Evolutionary conservation across 495 filamentous ascomycete genomes (phyloP).

Genomic region (Lophium mytilinum): DNA sequence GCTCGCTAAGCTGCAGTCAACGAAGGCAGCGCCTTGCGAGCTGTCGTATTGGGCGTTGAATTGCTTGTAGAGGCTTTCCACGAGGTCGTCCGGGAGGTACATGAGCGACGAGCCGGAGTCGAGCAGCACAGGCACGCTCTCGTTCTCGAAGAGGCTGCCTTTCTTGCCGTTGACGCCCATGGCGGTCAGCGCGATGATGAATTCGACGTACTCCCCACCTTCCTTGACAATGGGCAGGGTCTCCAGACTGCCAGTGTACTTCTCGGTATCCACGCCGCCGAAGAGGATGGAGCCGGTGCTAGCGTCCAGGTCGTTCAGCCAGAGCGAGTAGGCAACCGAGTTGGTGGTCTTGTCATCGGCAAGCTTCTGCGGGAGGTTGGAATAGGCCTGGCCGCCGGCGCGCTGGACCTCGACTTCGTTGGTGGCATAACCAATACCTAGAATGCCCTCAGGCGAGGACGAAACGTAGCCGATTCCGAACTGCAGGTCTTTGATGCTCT

Average conservation of each 20-base stretch:
- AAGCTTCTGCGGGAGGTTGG: conserved; percentile 72
- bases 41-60: conserved; percentile 58
- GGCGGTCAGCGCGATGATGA: conserved; percentile 72
- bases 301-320: conserved; percentile 71
- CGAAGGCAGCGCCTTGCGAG: conserved; percentile 51
- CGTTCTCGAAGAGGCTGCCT: conserved; percentile 43
- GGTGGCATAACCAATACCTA: conserved; percentile 80
- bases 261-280: conserved; percentile 78
- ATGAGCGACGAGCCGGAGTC: conserved; percentile 89
- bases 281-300: conserved; percentile 77
- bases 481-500: conserved; percentile 57
- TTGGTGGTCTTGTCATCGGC: conserved; percentile 61
- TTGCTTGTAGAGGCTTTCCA: conserved; percentile 52
- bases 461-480: conserved; percentile 81
- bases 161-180: conserved; percentile 45
- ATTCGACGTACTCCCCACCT: conserved; percentile 51
- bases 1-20: conserved; percentile 62
- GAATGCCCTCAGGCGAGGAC: conserved; percentile 64
- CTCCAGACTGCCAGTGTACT: conserved; percentile 61
- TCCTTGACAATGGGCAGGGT: conserved; percentile 59
- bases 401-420: conserved; percentile 74
- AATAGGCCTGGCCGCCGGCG: conserved; percentile 52
- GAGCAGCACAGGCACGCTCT: conserved; percentile 63
- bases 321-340: conserved; percentile 78
- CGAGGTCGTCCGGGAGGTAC: conserved; percentile 70